Percentiles rank a stretch among this genome's conserved stretches.
These are phyloP conservation scores for Leptographium galeiforme DNA, from an alignment of 2,329 filamentous ascomycete species.

Conservation along the genomic window DNA sequence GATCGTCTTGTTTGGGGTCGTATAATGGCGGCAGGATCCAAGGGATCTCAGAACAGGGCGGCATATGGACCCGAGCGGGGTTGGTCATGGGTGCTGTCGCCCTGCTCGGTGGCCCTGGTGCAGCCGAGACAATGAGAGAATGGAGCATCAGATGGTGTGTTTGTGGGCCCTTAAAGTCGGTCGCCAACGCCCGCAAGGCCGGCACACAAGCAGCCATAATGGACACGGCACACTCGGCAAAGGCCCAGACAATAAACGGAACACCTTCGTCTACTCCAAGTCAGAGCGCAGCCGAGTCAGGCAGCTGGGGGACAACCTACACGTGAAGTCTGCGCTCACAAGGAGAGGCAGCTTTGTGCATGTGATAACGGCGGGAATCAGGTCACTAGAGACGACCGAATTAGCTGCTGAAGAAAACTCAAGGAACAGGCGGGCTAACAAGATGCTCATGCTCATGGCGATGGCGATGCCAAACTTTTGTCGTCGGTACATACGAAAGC, in stretches of 20 bases:
- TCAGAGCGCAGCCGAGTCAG: background rate
- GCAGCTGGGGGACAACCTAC: background rate
- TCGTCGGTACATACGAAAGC: slow-evolving; percentile 15
- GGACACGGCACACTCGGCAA: slow-evolving; percentile 17
- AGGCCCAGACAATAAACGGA: slow-evolving; percentile 12
- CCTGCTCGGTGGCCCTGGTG: background rate
- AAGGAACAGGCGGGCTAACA: slow-evolving; percentile 9
- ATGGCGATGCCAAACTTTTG: slow-evolving; percentile 17
- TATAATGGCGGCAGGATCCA: background rate
- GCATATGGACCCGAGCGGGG: background rate
- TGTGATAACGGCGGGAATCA: slow-evolving; percentile 15
- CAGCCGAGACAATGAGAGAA: slow-evolving; percentile 2
- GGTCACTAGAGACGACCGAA: slow-evolving; percentile 9
- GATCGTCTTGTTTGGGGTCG: slow-evolving; percentile 2
- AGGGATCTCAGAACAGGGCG: background rate
- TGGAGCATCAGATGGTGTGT: background rate
- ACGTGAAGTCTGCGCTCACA: slow-evolving; percentile 9
- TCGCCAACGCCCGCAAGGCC: slow-evolving; percentile 15
- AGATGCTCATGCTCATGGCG: slow-evolving; percentile 20
- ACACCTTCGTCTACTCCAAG: background rate
- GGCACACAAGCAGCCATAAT: slow-evolving; percentile 20
- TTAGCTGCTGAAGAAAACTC: background rate
- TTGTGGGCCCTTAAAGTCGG: background rate
- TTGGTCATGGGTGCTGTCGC: background rate
- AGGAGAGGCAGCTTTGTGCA: slow-evolving; percentile 11